Evolutionary conservation across 148 eudicot genomes (phyloP).

Genomic region (Oxyria digyna): DNA sequence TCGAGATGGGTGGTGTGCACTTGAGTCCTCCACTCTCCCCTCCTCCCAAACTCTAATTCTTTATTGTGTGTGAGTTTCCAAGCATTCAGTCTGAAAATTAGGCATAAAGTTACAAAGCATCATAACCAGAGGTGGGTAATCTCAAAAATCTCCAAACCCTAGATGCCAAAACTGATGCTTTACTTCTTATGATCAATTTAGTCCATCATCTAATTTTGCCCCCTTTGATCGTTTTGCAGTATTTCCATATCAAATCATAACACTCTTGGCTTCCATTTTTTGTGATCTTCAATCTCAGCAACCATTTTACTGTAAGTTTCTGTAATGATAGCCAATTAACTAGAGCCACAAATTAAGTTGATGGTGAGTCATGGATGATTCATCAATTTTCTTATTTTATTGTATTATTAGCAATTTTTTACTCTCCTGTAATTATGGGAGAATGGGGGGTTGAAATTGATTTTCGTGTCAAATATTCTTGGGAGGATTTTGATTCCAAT

Average conservation of each 20-base stretch:
- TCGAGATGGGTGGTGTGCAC: slow-evolving; percentile 11
- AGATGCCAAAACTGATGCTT: not conserved
- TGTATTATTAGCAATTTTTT: not conserved
- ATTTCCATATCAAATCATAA: too few species aligned
- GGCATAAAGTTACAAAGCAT: not conserved
- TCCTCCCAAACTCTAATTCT: not conserved
- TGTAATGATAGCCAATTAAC: not conserved
- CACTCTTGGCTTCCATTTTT: not conserved
- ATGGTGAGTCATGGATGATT: not conserved
- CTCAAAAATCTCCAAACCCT: not conserved
- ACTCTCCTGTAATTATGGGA: not conserved
- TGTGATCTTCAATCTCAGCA: not conserved
- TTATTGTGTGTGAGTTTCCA: not conserved
- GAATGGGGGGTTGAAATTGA: slow-evolving; percentile 1
- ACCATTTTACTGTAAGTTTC: not conserved
- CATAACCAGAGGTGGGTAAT: not conserved
- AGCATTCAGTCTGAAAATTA: slow-evolving; percentile 1
- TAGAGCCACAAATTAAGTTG: not conserved
- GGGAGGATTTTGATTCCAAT: slow-evolving; percentile 8
- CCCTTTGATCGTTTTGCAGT: too few species aligned
- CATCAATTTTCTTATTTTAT: not conserved
- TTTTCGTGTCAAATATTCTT: slow-evolving; percentile 5
- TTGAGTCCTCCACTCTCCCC: not conserved
- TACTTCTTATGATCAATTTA: not conserved
- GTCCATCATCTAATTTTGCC: not conserved